Evolutionary conservation across 1,139 yeast species (phyloP).

Genomic region (Kurtzmaniella quercitrusa): DNA sequence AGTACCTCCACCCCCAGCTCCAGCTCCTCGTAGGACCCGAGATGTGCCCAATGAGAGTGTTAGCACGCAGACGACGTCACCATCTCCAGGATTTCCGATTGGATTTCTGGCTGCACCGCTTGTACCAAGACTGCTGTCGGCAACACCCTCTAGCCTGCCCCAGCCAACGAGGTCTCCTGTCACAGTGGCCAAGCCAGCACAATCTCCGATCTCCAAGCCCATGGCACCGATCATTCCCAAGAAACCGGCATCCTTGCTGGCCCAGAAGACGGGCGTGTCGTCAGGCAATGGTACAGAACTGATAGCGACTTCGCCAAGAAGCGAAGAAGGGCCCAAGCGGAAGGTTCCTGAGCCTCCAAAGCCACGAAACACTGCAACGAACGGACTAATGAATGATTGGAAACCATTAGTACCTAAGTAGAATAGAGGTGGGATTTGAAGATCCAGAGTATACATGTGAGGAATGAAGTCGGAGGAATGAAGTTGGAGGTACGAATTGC

Average conservation of each 20-base stretch:
- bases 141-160: constrained; percentile 12
- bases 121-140: constrained; percentile 23
- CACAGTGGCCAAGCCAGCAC: background rate
- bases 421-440: background rate
- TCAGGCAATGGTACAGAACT: background rate
- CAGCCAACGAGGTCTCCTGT: constrained; percentile 1
- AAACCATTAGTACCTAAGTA: constrained; percentile 52
- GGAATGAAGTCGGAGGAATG: too few relatives aligned
- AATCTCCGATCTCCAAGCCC: constrained; percentile 10
- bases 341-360: constrained; percentile 26
- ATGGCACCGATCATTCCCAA: constrained; percentile 4
- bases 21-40: constrained; percentile 20
- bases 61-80: constrained; percentile 18
- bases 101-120: constrained; percentile 40
- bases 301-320: constrained; percentile 1
- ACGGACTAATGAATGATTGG: constrained; percentile 45
- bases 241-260: constrained; percentile 6
- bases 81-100: constrained; percentile 28
- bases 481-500: too few relatives aligned
- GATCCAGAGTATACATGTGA: too few relatives aligned
- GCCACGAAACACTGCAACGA: constrained; percentile 12
- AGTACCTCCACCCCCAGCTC: constrained; percentile 38
- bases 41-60: background rate
- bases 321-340: background rate
- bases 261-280: background rate